These are phyloP conservation scores for Paramecium sonneborni DNA, from an alignment of 73 alveolate species.

Conservation along the genomic window DNA sequence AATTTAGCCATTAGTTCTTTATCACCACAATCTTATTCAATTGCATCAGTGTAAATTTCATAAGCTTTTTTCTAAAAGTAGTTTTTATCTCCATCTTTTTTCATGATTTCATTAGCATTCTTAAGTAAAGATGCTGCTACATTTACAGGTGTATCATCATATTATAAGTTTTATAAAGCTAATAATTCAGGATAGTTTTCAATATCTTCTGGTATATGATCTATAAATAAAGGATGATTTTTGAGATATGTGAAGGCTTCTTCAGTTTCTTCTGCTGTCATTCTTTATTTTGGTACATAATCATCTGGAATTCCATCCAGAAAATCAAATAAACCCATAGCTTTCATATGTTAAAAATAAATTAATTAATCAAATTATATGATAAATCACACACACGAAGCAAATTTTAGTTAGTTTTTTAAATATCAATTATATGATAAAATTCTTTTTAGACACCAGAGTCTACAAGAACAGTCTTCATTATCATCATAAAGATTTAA, in stretches of 20 bases:
- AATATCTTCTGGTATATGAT: slow-evolving; percentile 47
- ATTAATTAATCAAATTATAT: background rate
- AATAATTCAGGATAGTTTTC: slow-evolving; percentile 62
- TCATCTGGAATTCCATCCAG: slow-evolving; percentile 64
- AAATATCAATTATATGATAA: background rate
- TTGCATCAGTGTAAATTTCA: slow-evolving; percentile 14
- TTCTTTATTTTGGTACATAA: slow-evolving; percentile 61
- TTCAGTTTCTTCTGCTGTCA: slow-evolving; percentile 66
- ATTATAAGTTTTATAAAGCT: slow-evolving; percentile 30
- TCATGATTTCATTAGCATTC: background rate
- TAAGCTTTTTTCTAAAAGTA: slow-evolving; percentile 26
- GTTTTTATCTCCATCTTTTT: slow-evolving; percentile 11
- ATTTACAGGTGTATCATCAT: slow-evolving; percentile 59
- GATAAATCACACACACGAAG: background rate
- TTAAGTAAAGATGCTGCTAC: background rate
- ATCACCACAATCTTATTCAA: slow-evolving; percentile 28
- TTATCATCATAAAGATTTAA: slow-evolving; percentile 15
- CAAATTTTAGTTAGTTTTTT: background rate
- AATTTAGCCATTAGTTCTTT: slow-evolving; percentile 58
- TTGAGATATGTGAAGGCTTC: slow-evolving; percentile 53
- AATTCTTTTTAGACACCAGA: slow-evolving; percentile 31
- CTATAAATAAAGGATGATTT: slow-evolving; percentile 60
- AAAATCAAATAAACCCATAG: slow-evolving; percentile 54
- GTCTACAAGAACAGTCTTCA: slow-evolving; percentile 53
- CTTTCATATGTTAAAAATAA: background rate